Conservation (phyloP, 805 yeast species). For the Priceomyces carsonii region DNA sequence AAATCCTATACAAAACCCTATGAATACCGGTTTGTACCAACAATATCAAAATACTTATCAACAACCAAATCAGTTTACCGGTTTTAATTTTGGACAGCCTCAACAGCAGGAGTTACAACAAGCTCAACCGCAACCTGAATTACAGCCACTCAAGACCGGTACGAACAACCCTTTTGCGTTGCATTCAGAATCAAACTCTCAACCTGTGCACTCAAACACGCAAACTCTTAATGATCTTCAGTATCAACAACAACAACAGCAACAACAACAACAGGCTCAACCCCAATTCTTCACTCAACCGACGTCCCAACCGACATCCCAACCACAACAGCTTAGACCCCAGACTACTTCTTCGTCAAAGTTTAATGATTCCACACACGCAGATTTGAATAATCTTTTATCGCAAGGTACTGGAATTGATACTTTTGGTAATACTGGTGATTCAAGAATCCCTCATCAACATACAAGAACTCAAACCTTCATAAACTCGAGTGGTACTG, state of each 20-base stretch:
- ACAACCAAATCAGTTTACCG: slow-evolving; percentile 29
- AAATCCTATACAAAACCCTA: slow-evolving; percentile 57
- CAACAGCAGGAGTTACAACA: slow-evolving; percentile 27
- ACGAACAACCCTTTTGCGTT: slow-evolving; percentile 79
- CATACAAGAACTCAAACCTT: slow-evolving; percentile 81
- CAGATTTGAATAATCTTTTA: slow-evolving; percentile 72
- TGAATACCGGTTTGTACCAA: slow-evolving; percentile 56
- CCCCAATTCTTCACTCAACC: slow-evolving; percentile 28
- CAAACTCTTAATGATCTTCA: slow-evolving; percentile 28
- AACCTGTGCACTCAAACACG: slow-evolving; percentile 18
- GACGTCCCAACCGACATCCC: slow-evolving; percentile 15
- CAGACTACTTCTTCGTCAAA: slow-evolving; percentile 34
- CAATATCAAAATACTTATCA: slow-evolving; percentile 26
- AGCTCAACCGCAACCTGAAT: slow-evolving; percentile 30
- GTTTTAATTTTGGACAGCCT: slow-evolving; percentile 19
- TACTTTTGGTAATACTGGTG: slow-evolving; percentile 89
- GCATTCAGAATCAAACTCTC: slow-evolving; percentile 19
- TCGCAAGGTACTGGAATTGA: slow-evolving; percentile 91
- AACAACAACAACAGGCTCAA: slow-evolving; percentile 32
- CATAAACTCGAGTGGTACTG: slow-evolving; percentile 87
- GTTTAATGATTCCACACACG: slow-evolving; percentile 47
- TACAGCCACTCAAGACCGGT: slow-evolving; percentile 65
- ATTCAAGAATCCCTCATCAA: slow-evolving; percentile 85
- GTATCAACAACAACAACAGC: slow-evolving; percentile 17
- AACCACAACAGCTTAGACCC: slow-evolving; percentile 31